Base-by-base conservation (phyloP, 139 green algal genomes). In the Picochlorum sp. region DNA sequence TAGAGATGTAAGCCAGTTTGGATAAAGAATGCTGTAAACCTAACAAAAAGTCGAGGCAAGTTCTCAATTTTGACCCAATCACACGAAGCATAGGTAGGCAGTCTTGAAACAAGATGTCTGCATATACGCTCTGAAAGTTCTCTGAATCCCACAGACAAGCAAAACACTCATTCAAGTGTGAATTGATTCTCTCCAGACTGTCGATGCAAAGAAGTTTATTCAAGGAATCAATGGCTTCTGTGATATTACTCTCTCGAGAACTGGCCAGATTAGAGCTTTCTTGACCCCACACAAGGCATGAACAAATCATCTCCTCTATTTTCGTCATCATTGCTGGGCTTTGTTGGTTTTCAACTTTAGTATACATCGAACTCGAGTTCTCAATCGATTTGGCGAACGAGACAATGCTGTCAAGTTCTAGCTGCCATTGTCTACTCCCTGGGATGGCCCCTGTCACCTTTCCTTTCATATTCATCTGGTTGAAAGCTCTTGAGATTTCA, bases 1-100 rank as follows among this genome's bases (percentile, higher is more conserved):
- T 76, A 28, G 67, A 63, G 4, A 98, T 73, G 57, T 93, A 90
- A 33, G 64, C 63, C 31, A 99, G 74, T 83, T 97, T 97, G 37
- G 61, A 50, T 1, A 65, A 65, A 2, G 72, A 74, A 36, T 78
- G 74, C 66, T 92, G 85, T 49, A 84, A 68, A 18, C 57, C 24
- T 61, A 90, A 55, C 33, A 64, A 59, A 55, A 67, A 61, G 57
- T 76, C 55, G 7, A 35, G 55, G 25, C 64, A 51, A 24, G 58
- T 50, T 57, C 76, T 68, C 59, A 87, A 47, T 13, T 57, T 66
- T 24, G 44, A 70, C 6, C 57, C 39, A 33, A 77, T 56, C 55
- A 84, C 57, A 9, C 24, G 20, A 57, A 90, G 56, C 59, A 90
- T 43, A 6, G 77, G 72, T 24, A 59, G 59, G 35, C n/a, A n/a